A percentile compares a stretch with the other conserved stretches of the same genome.
These are phyloP conservation scores for Trichoderma semiorbis DNA, from an alignment of 2,329 filamentous ascomycete species.

Conservation along the genomic window DNA sequence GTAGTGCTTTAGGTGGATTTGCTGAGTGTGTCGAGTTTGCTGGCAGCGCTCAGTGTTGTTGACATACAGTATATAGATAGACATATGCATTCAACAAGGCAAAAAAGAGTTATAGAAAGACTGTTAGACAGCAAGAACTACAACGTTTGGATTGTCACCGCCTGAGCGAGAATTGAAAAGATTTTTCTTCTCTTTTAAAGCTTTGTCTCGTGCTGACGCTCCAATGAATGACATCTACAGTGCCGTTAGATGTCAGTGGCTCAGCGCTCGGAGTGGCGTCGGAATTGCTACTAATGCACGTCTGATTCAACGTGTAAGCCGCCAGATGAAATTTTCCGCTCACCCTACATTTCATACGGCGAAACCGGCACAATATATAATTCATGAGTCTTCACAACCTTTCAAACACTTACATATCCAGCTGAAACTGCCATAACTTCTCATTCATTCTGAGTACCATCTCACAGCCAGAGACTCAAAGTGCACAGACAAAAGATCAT, in stretches of 20 bases:
- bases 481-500: not conserved
- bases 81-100: not conserved
- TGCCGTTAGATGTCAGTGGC: not conserved
- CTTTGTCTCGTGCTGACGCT: not conserved
- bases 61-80: not conserved
- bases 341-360: not conserved
- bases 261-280: slow-evolving; percentile 13
- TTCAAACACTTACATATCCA: not conserved
- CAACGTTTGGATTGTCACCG: not conserved
- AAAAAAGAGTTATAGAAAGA: not conserved
- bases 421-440: not conserved
- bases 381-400: not conserved
- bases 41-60: not conserved
- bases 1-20: not conserved
- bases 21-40: not conserved
- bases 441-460: not conserved
- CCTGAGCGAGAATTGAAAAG: not conserved
- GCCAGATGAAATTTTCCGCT: slow-evolving; percentile 12
- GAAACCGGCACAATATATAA: slow-evolving; percentile 1
- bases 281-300: slow-evolving; percentile 5
- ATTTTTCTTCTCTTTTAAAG: not conserved
- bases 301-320: not conserved
- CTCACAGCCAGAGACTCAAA: not conserved
- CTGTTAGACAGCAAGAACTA: not conserved
- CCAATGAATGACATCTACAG: not conserved